A percentile compares a stretch with the other conserved stretches of the same genome.
Evolutionary conservation across 1,284 basidiomycete species (phyloP).

Genomic region (Boletus hoseneyae): DNA sequence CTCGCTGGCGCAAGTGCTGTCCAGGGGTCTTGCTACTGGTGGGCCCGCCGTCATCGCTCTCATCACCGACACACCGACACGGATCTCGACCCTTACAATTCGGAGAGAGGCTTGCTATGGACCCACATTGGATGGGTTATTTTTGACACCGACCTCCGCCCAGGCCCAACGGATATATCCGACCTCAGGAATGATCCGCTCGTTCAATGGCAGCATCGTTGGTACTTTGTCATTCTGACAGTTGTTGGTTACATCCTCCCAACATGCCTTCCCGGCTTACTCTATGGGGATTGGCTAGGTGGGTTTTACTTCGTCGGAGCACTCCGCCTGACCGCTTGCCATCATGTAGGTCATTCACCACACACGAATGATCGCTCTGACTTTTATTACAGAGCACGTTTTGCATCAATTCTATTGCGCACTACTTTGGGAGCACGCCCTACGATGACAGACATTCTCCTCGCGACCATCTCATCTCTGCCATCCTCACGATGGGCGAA

Average conservation of each 20-base stretch:
- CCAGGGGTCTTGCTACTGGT: slow-evolving; percentile 90
- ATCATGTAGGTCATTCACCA: slow-evolving; percentile 63
- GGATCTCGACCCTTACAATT: slow-evolving; percentile 86
- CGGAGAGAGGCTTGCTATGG: slow-evolving; percentile 78
- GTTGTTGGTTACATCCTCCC: slow-evolving; percentile 75
- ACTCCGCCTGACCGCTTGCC: slow-evolving; percentile 64
- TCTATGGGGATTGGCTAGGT: slow-evolving; percentile 83
- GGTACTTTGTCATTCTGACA: slow-evolving; percentile 65
- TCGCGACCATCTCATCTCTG: slow-evolving; percentile 82
- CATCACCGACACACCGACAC: slow-evolving; percentile 92
- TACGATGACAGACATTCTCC: slow-evolving; percentile 86
- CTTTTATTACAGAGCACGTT: slow-evolving; percentile 66
- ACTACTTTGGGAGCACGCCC: slow-evolving; percentile 80
- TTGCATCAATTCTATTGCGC: slow-evolving; percentile 89
- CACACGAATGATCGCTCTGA: slow-evolving; percentile 8
- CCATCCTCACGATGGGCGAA: slow-evolving; percentile 85
- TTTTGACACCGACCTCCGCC: slow-evolving; percentile 73
- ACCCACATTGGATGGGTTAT: slow-evolving; percentile 92
- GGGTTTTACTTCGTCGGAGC: slow-evolving; percentile 77
- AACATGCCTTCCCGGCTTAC: slow-evolving; percentile 67
- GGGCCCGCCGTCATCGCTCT: slow-evolving; percentile 87
- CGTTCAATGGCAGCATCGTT: slow-evolving; percentile 81
- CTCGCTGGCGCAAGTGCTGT: slow-evolving; percentile 82
- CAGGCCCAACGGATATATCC: slow-evolving; percentile 78
- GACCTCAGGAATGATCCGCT: slow-evolving; percentile 75